A percentile compares a stretch with the other conserved stretches of the same genome.
phyloP scores from a whole-genome alignment of 441 rosid species.

The Populus hybrid region DNA sequence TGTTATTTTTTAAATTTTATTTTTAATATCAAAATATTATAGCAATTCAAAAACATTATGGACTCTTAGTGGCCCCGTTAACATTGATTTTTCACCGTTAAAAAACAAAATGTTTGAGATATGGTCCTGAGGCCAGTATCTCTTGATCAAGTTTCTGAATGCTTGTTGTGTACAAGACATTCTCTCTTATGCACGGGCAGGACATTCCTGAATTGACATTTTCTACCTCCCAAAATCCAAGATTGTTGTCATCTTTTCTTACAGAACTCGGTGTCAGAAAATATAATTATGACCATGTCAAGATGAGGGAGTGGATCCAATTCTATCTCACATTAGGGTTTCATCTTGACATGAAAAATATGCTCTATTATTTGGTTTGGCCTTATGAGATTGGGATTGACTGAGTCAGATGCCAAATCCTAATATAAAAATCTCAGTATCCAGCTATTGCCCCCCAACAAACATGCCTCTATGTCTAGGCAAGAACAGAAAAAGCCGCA shows the following conservation, averaged over 20 bases:
- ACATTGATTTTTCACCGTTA: no score
- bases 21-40: no score
- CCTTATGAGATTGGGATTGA: background rate
- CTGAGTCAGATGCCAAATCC: slow-evolving; percentile 4
- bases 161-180: background rate
- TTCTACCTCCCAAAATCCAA: background rate
- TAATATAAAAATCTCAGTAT: background rate
- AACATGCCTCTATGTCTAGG: slow-evolving; percentile 25
- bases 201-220: background rate
- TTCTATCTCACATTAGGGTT: background rate
- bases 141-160: background rate
- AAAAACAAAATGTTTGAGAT: no score
- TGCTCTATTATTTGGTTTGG: background rate
- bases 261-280: background rate
- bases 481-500: background rate
- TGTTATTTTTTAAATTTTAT: no score
- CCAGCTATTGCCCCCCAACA: slow-evolving; percentile 12
- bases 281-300: background rate
- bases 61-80: no score
- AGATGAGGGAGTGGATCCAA: background rate
- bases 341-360: slow-evolving; percentile 9
- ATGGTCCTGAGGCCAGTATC: no score
- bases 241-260: background rate
- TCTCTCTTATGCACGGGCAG: background rate
- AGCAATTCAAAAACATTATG: no score